Evolutionary conservation across 2,329 filamentous ascomycete species (phyloP).

Genomic region (Pezicula rhizophila): DNA sequence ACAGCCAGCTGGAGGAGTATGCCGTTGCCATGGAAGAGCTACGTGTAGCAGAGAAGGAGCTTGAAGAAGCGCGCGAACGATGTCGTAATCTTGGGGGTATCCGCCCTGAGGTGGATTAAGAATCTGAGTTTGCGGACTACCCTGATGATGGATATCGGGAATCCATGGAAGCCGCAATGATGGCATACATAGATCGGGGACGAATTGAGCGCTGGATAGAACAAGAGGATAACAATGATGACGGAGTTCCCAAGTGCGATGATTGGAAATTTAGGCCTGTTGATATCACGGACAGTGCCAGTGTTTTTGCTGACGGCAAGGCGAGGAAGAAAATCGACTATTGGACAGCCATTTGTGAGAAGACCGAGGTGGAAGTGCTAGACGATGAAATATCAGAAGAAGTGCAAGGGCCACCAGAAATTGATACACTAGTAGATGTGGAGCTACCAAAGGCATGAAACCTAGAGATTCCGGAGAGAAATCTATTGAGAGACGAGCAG

Average conservation of each 20-base stretch:
- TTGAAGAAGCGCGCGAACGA: background rate
- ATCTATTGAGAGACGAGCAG: background rate
- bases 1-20: no score
- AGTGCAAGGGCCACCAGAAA: no score
- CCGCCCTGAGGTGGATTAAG: slow-evolving; percentile 5
- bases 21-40: slow-evolving; percentile 1
- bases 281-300: slow-evolving; percentile 10
- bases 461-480: background rate
- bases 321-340: slow-evolving; percentile 8
- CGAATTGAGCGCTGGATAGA: slow-evolving; percentile 13
- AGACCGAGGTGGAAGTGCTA: background rate
- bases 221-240: background rate
- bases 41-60: slow-evolving; percentile 5
- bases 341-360: slow-evolving; percentile 7
- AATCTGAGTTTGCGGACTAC: slow-evolving; percentile 9
- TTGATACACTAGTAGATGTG: no score
- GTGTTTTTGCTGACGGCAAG: slow-evolving; percentile 7
- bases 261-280: slow-evolving; percentile 7
- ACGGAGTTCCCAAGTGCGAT: background rate
- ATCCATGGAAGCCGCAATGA: slow-evolving; percentile 9
- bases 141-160: slow-evolving; percentile 14
- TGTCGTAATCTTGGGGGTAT: slow-evolving; percentile 5
- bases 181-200: slow-evolving; percentile 8
- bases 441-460: no score
- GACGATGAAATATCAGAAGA: background rate